phyloP scores from a whole-genome alignment of 1,284 basidiomycete genomes.

The Apiotrichum mycotoxinovorans region DNA sequence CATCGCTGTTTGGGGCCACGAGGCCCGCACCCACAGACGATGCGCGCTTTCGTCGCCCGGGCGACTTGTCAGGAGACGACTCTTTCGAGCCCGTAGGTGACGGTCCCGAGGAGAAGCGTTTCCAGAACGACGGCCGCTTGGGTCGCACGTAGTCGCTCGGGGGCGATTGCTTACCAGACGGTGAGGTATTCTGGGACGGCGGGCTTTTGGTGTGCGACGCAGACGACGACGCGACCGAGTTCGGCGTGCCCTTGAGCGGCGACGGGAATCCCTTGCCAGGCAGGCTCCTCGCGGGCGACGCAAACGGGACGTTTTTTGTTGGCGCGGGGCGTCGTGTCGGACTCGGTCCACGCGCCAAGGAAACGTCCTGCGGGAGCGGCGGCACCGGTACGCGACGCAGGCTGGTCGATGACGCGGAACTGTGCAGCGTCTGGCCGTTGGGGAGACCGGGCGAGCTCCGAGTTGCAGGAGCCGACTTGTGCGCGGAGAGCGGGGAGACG shows the following conservation, averaged over 20 bases:
- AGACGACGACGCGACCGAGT: not conserved
- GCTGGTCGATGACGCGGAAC: not conserved
- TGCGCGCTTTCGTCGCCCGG: constrained; percentile 21
- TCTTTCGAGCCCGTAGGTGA: not conserved
- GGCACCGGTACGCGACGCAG: not conserved
- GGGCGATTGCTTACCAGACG: not conserved
- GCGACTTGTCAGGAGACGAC: not conserved
- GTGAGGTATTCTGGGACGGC: not conserved
- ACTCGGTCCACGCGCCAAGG: not conserved
- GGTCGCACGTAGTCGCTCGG: not conserved
- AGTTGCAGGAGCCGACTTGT: constrained; percentile 6
- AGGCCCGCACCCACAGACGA: constrained; percentile 23
- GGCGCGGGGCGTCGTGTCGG: not conserved
- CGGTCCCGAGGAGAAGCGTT: constrained; percentile 30
- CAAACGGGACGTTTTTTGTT: not conserved
- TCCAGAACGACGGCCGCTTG: constrained; percentile 31
- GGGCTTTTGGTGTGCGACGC: not conserved
- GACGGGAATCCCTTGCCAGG: not conserved
- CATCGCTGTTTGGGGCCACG: not conserved
- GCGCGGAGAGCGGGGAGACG: not conserved
- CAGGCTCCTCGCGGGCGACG: not conserved
- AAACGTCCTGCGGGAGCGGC: not conserved
- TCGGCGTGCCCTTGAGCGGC: not conserved
- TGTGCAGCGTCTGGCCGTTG: not conserved
- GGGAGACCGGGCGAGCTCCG: constrained; percentile 14